A percentile compares a stretch with the other conserved stretches of the same genome.
phyloP scores from a whole-genome alignment of 257 asterid genomes.

The Salvia hispanica region DNA sequence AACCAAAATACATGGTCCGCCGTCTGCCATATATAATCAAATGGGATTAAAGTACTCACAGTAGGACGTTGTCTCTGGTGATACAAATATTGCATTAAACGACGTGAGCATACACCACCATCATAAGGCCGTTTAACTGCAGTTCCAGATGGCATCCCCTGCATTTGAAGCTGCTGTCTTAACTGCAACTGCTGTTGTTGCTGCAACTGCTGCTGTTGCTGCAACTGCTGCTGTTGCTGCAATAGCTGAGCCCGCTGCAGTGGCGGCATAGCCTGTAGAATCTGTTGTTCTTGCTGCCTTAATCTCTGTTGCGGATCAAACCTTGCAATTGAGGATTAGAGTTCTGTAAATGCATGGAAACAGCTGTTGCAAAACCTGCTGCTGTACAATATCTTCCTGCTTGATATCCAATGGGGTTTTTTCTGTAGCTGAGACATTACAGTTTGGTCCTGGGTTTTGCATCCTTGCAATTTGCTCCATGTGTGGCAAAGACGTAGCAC shows the following conservation, averaged over 20 bases:
- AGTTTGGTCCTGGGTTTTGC: conserved; percentile 58
- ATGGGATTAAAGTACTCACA: conserved; percentile 53
- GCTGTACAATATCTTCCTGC: conserved; percentile 81
- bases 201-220: conserved; percentile 72
- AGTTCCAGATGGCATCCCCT: conserved; percentile 59
- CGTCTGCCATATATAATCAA: background rate
- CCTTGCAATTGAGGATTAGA: conserved; percentile 77
- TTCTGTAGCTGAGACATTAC: conserved; percentile 67
- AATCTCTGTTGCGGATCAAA: conserved; percentile 76
- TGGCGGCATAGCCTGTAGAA: conserved; percentile 79
- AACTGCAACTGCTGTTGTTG: conserved; percentile 66
- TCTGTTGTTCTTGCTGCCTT: conserved; percentile 71
- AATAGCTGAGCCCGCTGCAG: conserved; percentile 75
- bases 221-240: conserved; percentile 71
- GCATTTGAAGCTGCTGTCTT: conserved; percentile 67
- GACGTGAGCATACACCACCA: conserved; percentile 85
- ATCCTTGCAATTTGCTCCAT: conserved; percentile 62
- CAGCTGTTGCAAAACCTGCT: conserved; percentile 78
- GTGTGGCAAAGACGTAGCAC: conserved; percentile 76
- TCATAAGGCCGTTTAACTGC: conserved; percentile 68
- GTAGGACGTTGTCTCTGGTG: conserved; percentile 91
- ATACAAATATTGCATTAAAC: conserved; percentile 87
- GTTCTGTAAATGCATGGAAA: conserved; percentile 59
- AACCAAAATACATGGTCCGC: background rate
- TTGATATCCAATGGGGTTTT: conserved; percentile 87